A percentile compares a stretch with the other conserved stretches of the same genome.
Conservation (phyloP, 2,329 filamentous ascomycete species). For the Myotisia sp. region DNA sequence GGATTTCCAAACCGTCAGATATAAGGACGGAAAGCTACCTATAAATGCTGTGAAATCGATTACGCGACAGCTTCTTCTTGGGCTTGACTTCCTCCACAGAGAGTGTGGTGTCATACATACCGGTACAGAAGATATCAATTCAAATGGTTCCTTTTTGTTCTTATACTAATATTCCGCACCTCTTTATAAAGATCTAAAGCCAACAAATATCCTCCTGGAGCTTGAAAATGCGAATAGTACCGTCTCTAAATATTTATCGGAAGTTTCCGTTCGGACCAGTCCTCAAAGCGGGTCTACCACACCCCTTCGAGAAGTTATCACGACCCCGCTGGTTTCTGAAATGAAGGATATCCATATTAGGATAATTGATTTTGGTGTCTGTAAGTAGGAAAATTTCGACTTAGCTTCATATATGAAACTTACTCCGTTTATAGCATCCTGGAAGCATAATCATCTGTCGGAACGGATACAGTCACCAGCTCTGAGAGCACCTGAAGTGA, state of each 20-base stretch:
- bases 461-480: slow-evolving; percentile 14
- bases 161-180: neutral
- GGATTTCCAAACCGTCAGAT: slow-evolving; percentile 14
- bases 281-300: slow-evolving; percentile 4
- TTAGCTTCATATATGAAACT: neutral
- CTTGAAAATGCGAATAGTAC: slow-evolving; percentile 10
- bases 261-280: slow-evolving; percentile 11
- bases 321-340: slow-evolving; percentile 14
- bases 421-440: slow-evolving; percentile 11
- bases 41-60: slow-evolving; percentile 14
- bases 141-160: slow-evolving; percentile 4
- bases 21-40: slow-evolving; percentile 15
- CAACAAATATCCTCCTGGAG: slow-evolving; percentile 17
- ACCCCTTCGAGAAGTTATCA: slow-evolving; percentile 16
- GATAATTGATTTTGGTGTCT: slow-evolving; percentile 15
- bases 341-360: slow-evolving; percentile 11
- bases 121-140: slow-evolving; percentile 12
- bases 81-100: slow-evolving; percentile 17
- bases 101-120: slow-evolving; percentile 17
- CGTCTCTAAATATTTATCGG: slow-evolving; percentile 13
- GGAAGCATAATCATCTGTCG: slow-evolving; percentile 12
- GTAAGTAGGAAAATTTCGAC: slow-evolving; percentile 9
- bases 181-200: slow-evolving; percentile 15
- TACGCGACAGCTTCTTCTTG: slow-evolving; percentile 16
- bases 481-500: slow-evolving; percentile 16